Evolutionary conservation across 2,329 filamentous ascomycete species (phyloP), one percentile per base, ranked within the genome.

Genomic region (Colletotrichum filicis): DNA sequence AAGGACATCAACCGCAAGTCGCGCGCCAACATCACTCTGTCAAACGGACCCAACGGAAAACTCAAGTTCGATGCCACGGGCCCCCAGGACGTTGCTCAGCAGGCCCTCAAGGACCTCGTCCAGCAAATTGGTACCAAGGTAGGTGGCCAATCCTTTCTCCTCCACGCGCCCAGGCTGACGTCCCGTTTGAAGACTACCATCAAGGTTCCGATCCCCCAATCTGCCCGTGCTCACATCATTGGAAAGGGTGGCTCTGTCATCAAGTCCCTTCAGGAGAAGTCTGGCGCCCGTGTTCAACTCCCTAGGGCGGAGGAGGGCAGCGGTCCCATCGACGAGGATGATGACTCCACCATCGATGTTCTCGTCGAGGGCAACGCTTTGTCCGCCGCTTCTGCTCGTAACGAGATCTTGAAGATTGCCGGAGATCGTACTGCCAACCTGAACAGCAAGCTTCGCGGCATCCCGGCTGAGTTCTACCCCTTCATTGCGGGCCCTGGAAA

Each of bases 1-100:
- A 94, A 94, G 81, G 95, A 98, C 76, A 94, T 98, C 84, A 98
- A 97, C 85, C 94, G 93, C 84, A 94, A 93, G 80, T 97, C 94
- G 74, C 95, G 96, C 81, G 95, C 95, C 71, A 94, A 91, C 77
- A 91, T 99, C 76, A 92, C 93, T 77, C 92, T 95, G 88, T 90
- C 90, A 71, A 89, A 90, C 73, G 91, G 92, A n/a, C 89, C 92
- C 75, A 92, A 90, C 75, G 94, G 93, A 26, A 89, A 90, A 49
- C 87, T 95, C 77, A 92, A 92, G 77, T 97, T 99, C 80, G 94
- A 96, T 82, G 95, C 95, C 60, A 93, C 91, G 76, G 96, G 97
- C 71, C 93, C 95, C 71, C 92, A 92, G 72, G 94, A 97, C 72
- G 91, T 93, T 77, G 95, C 96, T 75, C 92, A 95, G 80, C 92